A percentile compares a stretch with the other conserved stretches of the same genome.
Conservation (phyloP, 257 asterid genomes). For the Rhazya stricta region DNA sequence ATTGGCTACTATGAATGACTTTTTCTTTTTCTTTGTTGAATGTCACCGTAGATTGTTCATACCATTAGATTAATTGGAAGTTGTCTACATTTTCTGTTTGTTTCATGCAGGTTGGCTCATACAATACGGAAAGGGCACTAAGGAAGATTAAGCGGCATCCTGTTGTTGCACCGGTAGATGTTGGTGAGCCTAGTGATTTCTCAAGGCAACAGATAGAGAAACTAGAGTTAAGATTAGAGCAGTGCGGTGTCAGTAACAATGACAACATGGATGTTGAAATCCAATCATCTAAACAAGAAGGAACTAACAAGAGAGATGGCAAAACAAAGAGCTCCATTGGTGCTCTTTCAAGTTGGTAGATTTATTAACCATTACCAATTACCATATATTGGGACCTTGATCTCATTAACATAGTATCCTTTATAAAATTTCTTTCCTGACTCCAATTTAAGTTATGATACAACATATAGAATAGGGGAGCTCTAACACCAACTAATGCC, state of each 20-base stretch:
- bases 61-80: background rate
- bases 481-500: background rate
- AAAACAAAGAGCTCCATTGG: conserved; percentile 45
- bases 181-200: conserved; percentile 28
- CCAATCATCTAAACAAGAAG: conserved; percentile 36
- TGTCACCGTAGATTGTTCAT: background rate
- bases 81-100: background rate
- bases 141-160: conserved; percentile 74
- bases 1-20: background rate
- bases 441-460: background rate
- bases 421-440: background rate
- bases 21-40: background rate
- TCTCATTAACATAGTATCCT: background rate
- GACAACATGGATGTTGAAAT: conserved; percentile 51
- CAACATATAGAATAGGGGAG: background rate
- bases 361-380: conserved; percentile 6
- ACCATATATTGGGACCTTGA: conserved; percentile 4
- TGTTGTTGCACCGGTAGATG: conserved; percentile 38
- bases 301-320: conserved; percentile 31
- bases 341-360: conserved; percentile 72
- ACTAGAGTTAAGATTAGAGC: conserved; percentile 32
- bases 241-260: conserved; percentile 28
- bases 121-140: conserved; percentile 61
- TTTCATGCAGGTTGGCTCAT: conserved; percentile 60
- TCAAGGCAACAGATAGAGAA: conserved; percentile 35